Conservation (phyloP, 1,284 basidiomycete species). For the Irpex sp. region DNA sequence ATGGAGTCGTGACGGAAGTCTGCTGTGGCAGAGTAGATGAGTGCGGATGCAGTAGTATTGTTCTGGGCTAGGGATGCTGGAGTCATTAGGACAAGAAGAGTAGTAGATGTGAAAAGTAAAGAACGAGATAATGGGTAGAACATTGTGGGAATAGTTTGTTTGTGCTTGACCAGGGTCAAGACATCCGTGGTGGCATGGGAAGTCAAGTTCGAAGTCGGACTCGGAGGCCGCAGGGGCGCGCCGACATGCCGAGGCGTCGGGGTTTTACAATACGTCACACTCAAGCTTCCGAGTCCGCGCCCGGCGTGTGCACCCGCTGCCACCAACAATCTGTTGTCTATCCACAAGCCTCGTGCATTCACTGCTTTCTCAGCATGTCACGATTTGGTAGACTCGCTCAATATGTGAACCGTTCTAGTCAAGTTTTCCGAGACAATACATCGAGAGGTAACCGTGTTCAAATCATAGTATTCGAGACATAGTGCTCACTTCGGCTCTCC, state of each 20-base stretch:
- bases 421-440: conserved; percentile 29
- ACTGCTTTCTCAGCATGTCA: conserved; percentile 21
- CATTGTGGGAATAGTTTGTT: not conserved
- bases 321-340: not conserved
- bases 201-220: no score
- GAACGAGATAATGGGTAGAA: not conserved
- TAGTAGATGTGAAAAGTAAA: not conserved
- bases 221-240: no score
- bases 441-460: conserved; percentile 26
- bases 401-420: conserved; percentile 33
- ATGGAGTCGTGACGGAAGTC: conserved; percentile 75
- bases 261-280: not conserved
- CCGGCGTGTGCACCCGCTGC: no score
- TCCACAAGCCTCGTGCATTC: not conserved
- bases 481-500: not conserved
- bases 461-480: conserved; percentile 10
- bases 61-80: not conserved
- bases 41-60: conserved; percentile 14
- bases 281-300: no score
- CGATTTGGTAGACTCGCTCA: conserved; percentile 20
- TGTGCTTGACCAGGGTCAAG: not conserved
- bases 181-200: not conserved
- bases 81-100: not conserved
- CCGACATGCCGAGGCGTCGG: not conserved
- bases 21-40: conserved; percentile 54